Conservation (phyloP, 2,329 filamentous ascomycete species). For the Cyphellophora attinorum region DNA sequence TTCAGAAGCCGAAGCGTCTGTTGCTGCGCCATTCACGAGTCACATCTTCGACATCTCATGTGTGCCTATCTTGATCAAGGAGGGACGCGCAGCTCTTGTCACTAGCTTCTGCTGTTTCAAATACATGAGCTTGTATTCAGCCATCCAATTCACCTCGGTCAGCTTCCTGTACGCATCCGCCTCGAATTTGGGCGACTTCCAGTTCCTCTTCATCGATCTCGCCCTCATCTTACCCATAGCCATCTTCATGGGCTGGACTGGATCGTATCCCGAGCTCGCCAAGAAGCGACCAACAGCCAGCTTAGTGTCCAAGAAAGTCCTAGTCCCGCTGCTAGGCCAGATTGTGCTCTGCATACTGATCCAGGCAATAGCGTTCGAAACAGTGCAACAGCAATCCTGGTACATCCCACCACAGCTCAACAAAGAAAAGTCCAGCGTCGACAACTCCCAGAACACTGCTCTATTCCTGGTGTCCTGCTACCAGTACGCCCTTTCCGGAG, state of each 20-base stretch:
- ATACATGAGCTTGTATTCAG: constrained; percentile 97
- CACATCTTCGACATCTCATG: constrained; percentile 93
- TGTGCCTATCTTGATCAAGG: constrained; percentile 85
- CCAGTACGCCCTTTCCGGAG: constrained; percentile 84
- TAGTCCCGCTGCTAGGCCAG: constrained; percentile 81
- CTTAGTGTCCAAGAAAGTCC: constrained; percentile 83
- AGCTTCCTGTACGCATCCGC: constrained; percentile 91
- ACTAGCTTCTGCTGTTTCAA: constrained; percentile 99
- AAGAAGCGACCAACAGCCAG: constrained; percentile 84
- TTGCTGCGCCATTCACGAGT: constrained; percentile 95
- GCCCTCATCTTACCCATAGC: constrained; percentile 89
- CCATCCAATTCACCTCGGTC: constrained; percentile 97
- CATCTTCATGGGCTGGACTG: constrained; percentile 98
- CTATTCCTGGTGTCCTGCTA: constrained; percentile 87
- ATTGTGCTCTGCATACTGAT: constrained; percentile 71
- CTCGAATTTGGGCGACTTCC: constrained; percentile 93
- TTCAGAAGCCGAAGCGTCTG: constrained; percentile 93
- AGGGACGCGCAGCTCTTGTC: constrained; percentile 89
- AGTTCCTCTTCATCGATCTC: constrained; percentile 94
- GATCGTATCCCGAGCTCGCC: constrained; percentile 65
- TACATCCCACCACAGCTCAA: constrained; percentile 72
- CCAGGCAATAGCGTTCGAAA: constrained; percentile 64
- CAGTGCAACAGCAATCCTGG: constrained; percentile 73
- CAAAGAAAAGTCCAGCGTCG: constrained; percentile 69
- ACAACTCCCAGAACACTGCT: constrained; percentile 88